A percentile compares a stretch with the other conserved stretches of the same genome.
phyloP scores from a whole-genome alignment of 148 eudicot species.

The Spergularia bocconei region DNA sequence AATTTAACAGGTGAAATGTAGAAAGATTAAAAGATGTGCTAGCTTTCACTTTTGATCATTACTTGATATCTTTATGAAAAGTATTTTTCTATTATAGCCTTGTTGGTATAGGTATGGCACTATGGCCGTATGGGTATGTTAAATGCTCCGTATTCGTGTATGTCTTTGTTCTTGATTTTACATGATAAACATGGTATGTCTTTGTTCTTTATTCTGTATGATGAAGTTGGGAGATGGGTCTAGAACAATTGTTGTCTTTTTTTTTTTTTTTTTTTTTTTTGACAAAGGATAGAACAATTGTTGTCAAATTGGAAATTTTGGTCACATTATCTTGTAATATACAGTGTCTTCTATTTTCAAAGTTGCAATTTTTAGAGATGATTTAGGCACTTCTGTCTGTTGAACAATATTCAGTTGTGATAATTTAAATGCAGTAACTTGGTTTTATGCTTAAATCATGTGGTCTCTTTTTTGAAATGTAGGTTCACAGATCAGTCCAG shows the following conservation, averaged over 20 bases:
- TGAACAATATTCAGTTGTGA: not conserved
- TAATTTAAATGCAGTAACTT: no score
- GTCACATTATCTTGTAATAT: not conserved
- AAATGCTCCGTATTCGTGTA: not conserved
- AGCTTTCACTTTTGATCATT: not conserved
- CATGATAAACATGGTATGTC: not conserved
- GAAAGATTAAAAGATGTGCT: not conserved
- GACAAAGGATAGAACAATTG: not conserved
- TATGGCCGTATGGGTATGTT: not conserved
- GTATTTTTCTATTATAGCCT: not conserved
- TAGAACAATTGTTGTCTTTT: not conserved
- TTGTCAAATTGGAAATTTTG: not conserved
- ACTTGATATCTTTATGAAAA: not conserved
- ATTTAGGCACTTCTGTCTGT: not conserved
- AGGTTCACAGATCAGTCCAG: slow-evolving; percentile 97
- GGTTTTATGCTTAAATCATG: not conserved
- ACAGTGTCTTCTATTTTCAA: not conserved
- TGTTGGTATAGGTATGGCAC: not conserved
- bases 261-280: no score
- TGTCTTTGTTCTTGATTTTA: not conserved
- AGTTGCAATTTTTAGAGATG: not conserved
- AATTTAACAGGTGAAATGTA: not conserved
- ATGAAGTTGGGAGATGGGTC: no score
- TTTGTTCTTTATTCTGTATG: no score
- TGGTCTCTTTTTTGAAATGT: slow-evolving; percentile 13